These are phyloP conservation scores for Nakaseomyces delphensis DNA, from an alignment of 1,139 yeast species.

Conservation along the genomic window DNA sequence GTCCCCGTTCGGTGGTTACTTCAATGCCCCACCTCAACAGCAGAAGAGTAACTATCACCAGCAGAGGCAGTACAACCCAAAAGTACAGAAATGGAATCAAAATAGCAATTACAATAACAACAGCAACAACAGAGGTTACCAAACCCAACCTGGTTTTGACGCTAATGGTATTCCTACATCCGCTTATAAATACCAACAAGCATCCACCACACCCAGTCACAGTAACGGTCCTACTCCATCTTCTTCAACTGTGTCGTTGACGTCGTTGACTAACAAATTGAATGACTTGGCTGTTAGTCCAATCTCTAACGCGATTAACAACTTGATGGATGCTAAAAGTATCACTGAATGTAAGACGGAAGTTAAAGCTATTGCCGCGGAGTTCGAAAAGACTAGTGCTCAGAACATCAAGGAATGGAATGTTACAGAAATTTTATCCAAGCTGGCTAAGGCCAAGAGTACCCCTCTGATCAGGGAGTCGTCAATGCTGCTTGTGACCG, in stretches of 20 bases:
- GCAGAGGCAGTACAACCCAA: conserved; percentile 16
- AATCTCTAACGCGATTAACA: conserved; percentile 48
- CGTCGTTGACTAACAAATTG: conserved; percentile 63
- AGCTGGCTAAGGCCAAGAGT: conserved; percentile 66
- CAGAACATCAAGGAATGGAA: conserved; percentile 52
- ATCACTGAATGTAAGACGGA: conserved; percentile 59
- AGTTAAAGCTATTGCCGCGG: conserved; percentile 47
- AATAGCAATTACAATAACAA: conserved; percentile 10
- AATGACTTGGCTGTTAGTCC: conserved; percentile 63
- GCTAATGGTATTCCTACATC: conserved; percentile 10
- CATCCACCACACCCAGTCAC: conserved; percentile 24
- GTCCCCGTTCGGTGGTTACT: conserved; percentile 31
- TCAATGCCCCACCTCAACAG: conserved; percentile 10
- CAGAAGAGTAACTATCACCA: conserved; percentile 19
- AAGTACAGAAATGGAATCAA: conserved; percentile 13
- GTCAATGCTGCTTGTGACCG: conserved; percentile 57
- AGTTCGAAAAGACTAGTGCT: conserved; percentile 39
- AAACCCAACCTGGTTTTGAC: conserved; percentile 2
- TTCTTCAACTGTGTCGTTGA: conserved; percentile 50
- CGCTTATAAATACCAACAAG: conserved; percentile 17
- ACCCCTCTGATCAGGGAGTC: conserved; percentile 69
- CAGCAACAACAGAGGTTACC: conserved; percentile 9
- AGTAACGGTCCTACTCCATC: conserved; percentile 30
- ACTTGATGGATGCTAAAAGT: conserved; percentile 48
- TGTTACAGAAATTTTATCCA: conserved; percentile 49